Evolutionary conservation across 2,329 filamentous ascomycete genomes (phyloP).

Genomic region (Blastomyces parvus): DNA sequence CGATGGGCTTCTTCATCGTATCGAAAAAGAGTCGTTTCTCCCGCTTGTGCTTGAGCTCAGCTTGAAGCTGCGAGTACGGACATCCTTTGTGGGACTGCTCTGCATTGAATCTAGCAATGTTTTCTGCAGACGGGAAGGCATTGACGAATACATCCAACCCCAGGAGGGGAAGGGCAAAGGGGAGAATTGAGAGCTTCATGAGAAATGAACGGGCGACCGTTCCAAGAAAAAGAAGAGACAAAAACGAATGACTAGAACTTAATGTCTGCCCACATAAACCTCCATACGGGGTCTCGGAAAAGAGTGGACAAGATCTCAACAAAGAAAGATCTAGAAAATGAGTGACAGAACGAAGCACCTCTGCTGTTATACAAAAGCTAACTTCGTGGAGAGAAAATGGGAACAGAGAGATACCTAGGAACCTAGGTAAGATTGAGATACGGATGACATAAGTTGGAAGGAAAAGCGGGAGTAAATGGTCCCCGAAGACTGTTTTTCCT

Average conservation of each 20-base stretch:
- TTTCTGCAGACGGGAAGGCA: constrained; percentile 2
- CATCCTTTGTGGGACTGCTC: not conserved
- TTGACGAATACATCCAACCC: constrained; percentile 6
- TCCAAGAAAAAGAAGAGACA: not conserved
- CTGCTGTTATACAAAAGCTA: not conserved
- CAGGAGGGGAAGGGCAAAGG: not conserved
- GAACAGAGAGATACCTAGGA: not conserved
- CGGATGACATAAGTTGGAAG: not conserved
- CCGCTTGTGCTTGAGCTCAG: constrained; percentile 3
- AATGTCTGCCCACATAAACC: not conserved
- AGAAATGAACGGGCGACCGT: not conserved
- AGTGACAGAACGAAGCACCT: not conserved
- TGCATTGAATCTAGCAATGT: constrained; percentile 2
- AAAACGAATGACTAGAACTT: constrained; percentile 1
- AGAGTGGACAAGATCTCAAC: constrained; percentile 4
- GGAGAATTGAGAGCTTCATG: constrained; percentile 6
- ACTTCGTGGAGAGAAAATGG: not conserved
- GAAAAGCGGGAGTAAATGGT: not conserved
- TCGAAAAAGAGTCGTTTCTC: constrained; percentile 2
- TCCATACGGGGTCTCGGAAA: not conserved
- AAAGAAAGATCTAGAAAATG: constrained; percentile 1
- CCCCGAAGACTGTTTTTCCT: not conserved
- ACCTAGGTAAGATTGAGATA: not conserved
- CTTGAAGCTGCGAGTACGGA: constrained; percentile 1
- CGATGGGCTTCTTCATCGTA: constrained; percentile 3